Evolutionary conservation across 495 filamentous ascomycete species (phyloP), one percentile per base, ranked within the genome.

Genomic region (Penicillium bialowiezense): DNA sequence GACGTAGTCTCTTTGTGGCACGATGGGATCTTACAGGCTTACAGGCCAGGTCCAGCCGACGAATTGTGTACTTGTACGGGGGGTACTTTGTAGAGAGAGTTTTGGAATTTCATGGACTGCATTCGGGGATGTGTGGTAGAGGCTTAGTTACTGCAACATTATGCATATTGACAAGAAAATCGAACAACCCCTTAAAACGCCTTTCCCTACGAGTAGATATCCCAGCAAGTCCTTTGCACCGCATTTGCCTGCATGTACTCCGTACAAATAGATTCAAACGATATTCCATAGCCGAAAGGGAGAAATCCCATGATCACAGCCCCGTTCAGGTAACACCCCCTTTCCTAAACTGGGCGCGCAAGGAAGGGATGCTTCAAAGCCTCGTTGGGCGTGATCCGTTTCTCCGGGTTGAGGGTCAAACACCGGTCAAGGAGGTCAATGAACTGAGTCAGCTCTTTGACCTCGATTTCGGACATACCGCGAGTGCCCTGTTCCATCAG

Each of bases 341-440:
- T 44, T 34, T 36, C 51, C 47, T 10, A 40, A 15, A 31, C 55
- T 61, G n/a, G n/a, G 23, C 72, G 70, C 26, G 58, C 62, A 52
- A 90, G 78, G 63, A 97, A 97, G 1, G 89, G 87, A 74, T 97
- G 93, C 57, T 85, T 87, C 55, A 97, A 68, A 24, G 93, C 93
- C 52, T 97, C 91, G 3, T 79, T 69, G 5, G 93, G 89, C 9
- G 88, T 92, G 64, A 88, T 87, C 40, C 93, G 79, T 69, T 91
- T 93, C 68, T 96, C 95, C n/a, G 91, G 88, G 62, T 97, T 96
- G 24, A 96, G 78, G 52, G 82, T 83, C 62, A 98, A 67, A 50
- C 93, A 97, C 13, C 84, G 82, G 53, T 95, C 90, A 31, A 98
- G 68, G 42, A 98, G 69, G 61, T 97, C 90, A 42, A 89, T 73